Base-by-base conservation (phyloP, 1,284 basidiomycete species). In the Rhodotorula sp. region DNA sequence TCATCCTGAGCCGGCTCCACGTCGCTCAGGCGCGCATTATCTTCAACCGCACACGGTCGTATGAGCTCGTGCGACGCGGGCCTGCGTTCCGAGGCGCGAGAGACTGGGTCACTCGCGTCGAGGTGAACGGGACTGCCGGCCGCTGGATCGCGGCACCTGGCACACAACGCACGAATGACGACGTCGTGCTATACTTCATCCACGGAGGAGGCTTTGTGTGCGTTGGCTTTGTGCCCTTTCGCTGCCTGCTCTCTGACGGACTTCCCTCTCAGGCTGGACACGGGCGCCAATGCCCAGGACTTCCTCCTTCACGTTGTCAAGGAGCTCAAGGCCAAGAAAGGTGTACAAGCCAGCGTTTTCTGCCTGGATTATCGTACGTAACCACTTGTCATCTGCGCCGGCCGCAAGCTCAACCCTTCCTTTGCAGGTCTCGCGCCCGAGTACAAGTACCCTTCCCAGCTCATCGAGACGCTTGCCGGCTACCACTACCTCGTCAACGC, bases 401-500 rank as follows among this genome's bases (percentile, higher is more conserved):
- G 17, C 4, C 27, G 13, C 25, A 0, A 25, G 27, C 25, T 27
- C 4, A 19, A 13, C 8, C 27, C 16, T 27, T 19, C 50, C 50
- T 17, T 8, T 17, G 25, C 53, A 54, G 53, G 61, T 12, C 66
- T 72, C 23, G 73, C 73, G 3, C 73, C 71, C 63, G 70, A 71
- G n/a, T 75, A 71, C 67, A 66, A 68, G 58, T 75, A 66, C 83
- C 88, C 89, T 0, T 81, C 88, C 0, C 87, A 88, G 23, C 82
- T 90, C 2, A 78, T 90, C 7, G 89, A 90, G 74, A 87, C 86
- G 0, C 82, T 90, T 19, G 85, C 87, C 3, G 87, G 87, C 0
- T 90, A 89, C 78, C 82, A 84, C 64, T 88, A 89, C 77, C 85
- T 90, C 13, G 84, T 89, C 52, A 74, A 83, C 56, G 80, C 78